These are phyloP conservation scores for Quercus suber DNA, from an alignment of 306 rosid species.

Conservation along the genomic window DNA sequence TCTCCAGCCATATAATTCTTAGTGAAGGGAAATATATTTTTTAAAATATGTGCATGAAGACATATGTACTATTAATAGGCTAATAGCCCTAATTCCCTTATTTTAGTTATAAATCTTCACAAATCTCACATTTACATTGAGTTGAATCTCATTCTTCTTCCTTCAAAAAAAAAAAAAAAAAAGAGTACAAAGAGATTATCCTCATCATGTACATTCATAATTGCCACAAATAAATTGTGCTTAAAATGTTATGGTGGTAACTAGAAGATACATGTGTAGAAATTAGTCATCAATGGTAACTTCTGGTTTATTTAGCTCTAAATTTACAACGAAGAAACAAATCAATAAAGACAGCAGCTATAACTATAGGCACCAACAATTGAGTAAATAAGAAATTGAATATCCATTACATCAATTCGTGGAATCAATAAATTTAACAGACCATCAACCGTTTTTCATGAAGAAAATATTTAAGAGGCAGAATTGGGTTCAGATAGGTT, in stretches of 20 bases:
- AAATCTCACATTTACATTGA: too few species aligned
- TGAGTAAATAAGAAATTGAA: background rate
- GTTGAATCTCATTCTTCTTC: too few species aligned
- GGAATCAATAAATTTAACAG: conserved; percentile 1
- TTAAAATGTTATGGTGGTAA: background rate
- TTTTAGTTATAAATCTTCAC: too few species aligned
- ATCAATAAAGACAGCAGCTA: background rate
- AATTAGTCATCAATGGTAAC: background rate
- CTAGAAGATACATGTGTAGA: background rate
- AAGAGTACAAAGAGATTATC: background rate
- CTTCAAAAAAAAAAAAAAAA: too few species aligned
- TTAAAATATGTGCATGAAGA: too few species aligned
- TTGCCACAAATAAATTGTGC: background rate
- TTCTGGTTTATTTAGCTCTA: background rate
- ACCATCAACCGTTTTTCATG: background rate
- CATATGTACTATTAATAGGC: too few species aligned
- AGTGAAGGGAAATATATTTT: too few species aligned
- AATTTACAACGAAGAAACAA: background rate
- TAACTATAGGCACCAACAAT: background rate
- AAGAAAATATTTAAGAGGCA: background rate
- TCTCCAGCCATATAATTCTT: too few species aligned
- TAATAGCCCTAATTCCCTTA: too few species aligned
- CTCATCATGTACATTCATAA: background rate
- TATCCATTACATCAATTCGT: background rate
- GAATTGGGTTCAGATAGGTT: conserved; percentile 12